Base-by-base conservation (phyloP, 352 stramenopile genomes). In the Hyaloperonospora arabidopsidis region DNA sequence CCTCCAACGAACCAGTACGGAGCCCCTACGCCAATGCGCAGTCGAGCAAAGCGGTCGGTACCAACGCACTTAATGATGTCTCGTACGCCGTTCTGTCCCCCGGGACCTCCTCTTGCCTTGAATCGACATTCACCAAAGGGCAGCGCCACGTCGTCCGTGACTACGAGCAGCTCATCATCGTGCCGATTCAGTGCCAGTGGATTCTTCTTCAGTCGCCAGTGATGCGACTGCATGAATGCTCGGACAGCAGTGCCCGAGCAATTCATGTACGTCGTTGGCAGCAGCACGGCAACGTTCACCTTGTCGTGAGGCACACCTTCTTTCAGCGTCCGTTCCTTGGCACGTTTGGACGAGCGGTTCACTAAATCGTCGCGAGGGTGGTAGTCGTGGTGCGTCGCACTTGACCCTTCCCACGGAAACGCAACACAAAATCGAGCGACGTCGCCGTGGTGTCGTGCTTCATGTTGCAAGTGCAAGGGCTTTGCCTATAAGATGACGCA, bases 251-350 rank as follows among this genome's bases (percentile, higher is more conserved):
- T 78, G 15, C 84, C 84, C 8, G 79, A 91, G 49, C 81, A 82
- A 61, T 94, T 94, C 84, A 94, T 94, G 61, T 81, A 94, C 8
- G 84, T 94, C 7, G 68, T 78, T 0, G 84, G 84, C 14, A 86
- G 64, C 47, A 94, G 60, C 41, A 91, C 45, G 18, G 83, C 79
- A 29, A 93, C 74, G 53, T 92, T 89, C 29, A 91, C 84, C 25
- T 70, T 49, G 5, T 74, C 61, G 48, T 92, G 82, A 2, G 82
- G 79, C 7, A 91, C 84, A 28, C 84, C 82, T 32, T 91, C 79
- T 2, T 66, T 70, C 44, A 85, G 19, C 38, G 84, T 94, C 34
- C 85, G 80, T 19, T 84, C 76, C 55, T 88, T 87, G 43, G 79
- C 75, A 1, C 84, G 76, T 44, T 82, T 71, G 0, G 84, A 94